These are phyloP conservation scores for Rubroshorea leprosula DNA, from an alignment of 345 rosid species.

Conservation along the genomic window DNA sequence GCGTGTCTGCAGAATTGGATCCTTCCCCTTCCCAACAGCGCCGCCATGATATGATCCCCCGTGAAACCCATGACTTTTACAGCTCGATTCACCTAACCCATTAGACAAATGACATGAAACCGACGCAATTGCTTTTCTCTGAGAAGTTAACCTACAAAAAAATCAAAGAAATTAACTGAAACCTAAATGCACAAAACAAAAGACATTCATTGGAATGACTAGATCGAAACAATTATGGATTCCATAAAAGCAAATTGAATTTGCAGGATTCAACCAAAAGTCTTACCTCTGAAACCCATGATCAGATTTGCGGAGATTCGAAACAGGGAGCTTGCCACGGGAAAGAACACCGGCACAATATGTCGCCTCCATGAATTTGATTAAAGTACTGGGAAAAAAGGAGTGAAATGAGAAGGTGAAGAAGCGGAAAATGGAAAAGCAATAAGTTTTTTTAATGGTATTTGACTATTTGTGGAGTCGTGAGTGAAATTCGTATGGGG, in stretches of 20 bases:
- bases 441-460: neutral
- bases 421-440: neutral
- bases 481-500: neutral
- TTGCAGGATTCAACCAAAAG: neutral
- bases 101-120: slow-evolving; percentile 5
- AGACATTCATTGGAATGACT: too few species aligned
- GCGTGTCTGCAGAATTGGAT: neutral
- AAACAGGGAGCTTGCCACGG: neutral
- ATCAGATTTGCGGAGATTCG: neutral
- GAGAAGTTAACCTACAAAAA: slow-evolving; percentile 9
- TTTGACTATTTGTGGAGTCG: neutral
- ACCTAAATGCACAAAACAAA: neutral
- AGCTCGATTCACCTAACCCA: slow-evolving; percentile 46
- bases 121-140: slow-evolving; percentile 5
- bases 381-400: neutral
- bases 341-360: neutral
- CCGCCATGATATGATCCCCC: slow-evolving; percentile 20
- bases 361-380: neutral
- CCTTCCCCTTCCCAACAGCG: slow-evolving; percentile 28
- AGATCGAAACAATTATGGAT: too few species aligned
- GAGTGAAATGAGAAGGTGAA: neutral
- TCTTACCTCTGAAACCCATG: neutral
- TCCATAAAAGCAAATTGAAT: neutral
- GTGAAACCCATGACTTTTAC: slow-evolving; percentile 87
- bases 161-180: neutral